These are phyloP conservation scores for Coprinopsis cinerea DNA, from an alignment of 768 basidiomycete species.

Conservation along the genomic window DNA sequence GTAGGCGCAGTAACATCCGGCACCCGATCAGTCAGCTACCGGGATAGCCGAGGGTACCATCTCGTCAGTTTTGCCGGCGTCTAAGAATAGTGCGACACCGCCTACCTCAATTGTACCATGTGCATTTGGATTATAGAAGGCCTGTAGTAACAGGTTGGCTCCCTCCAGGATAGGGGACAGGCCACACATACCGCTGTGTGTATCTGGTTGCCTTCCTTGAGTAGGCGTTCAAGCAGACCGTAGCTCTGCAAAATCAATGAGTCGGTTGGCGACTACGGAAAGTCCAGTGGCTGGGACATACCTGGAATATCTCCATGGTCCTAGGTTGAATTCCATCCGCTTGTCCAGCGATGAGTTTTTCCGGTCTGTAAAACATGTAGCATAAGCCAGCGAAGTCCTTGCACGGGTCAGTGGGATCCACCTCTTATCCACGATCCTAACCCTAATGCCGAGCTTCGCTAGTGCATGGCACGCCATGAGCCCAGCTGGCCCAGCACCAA, in stretches of 20 bases:
- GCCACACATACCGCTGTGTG: slow-evolving; percentile 54
- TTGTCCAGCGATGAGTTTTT: slow-evolving; percentile 46
- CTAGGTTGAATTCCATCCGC: slow-evolving; percentile 57
- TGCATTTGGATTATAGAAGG: slow-evolving; percentile 66
- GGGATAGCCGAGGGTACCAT: no score
- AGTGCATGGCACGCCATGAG: slow-evolving; percentile 68
- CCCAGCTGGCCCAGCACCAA: slow-evolving; percentile 58
- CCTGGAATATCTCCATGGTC: slow-evolving; percentile 51
- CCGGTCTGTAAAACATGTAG: slow-evolving; percentile 28
- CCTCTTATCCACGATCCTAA: slow-evolving; percentile 58
- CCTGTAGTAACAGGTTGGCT: slow-evolving; percentile 31
- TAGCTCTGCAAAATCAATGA: slow-evolving; percentile 48
- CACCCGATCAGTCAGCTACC: slow-evolving; percentile 55
- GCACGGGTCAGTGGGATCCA: slow-evolving; percentile 15
- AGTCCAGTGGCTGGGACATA: slow-evolving; percentile 12
- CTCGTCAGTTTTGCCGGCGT: no score
- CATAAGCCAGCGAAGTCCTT: neutral
- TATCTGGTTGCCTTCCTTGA: slow-evolving; percentile 63
- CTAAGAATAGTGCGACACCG: no score
- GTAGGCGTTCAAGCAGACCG: slow-evolving; percentile 60
- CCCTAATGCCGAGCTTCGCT: slow-evolving; percentile 48
- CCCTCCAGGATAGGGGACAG: neutral
- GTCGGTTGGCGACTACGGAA: neutral
- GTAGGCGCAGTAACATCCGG: slow-evolving; percentile 56
- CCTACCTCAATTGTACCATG: slow-evolving; percentile 58